Base-by-base conservation (phyloP, 2,329 filamentous ascomycete species). In the Phyllosticta citribraziliensis region DNA sequence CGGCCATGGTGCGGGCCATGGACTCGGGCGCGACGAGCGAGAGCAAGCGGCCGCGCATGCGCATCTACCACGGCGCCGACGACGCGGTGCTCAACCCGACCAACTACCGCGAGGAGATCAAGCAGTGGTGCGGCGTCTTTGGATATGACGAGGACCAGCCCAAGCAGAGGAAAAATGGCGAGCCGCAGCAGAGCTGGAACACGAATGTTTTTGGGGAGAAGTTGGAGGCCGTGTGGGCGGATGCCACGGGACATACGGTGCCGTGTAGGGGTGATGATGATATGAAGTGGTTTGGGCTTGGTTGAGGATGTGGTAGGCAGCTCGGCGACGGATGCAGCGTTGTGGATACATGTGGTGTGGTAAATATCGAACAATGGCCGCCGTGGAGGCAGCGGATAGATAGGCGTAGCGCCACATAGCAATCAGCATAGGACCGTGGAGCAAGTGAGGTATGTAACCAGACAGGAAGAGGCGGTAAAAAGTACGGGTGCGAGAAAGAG, bases 51-150 rank as follows among this genome's bases (percentile, higher is more conserved):
- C 82, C 83, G 2, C 77, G 75, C 60, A 81, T 85, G 77, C 80
- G 82, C 68, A 77, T 84, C 67, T 84, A 80, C 73, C 82, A 85
- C 67, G 82, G 82, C 51, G 78, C 76, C 47, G 70, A 68, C 2
- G 82, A 85, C 67, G 70, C 69, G 11, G 82, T 77, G 0, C 73
- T 85, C 10, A 73, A 74, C 57, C 78, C 78, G 17, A 75, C 77
- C 65, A 84, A 84, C 70, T 83, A 83, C 67, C 70, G 82, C 50
- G 83, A 85, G 73, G 79, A 79, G 14, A 62, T 71, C 17, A 72
- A 72, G 65, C 70, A 72, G 61, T 73, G 70, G 70, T 69, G 67
- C 0, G 70, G 69, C 33, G 69, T 72, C 1, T 70, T 70, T 25
- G 67, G 67, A 2, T 72, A 73, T 56, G 63, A 69, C 40, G 72